Base-by-base conservation (phyloP, 345 rosid genomes). In the Dimocarpus longan region DNA sequence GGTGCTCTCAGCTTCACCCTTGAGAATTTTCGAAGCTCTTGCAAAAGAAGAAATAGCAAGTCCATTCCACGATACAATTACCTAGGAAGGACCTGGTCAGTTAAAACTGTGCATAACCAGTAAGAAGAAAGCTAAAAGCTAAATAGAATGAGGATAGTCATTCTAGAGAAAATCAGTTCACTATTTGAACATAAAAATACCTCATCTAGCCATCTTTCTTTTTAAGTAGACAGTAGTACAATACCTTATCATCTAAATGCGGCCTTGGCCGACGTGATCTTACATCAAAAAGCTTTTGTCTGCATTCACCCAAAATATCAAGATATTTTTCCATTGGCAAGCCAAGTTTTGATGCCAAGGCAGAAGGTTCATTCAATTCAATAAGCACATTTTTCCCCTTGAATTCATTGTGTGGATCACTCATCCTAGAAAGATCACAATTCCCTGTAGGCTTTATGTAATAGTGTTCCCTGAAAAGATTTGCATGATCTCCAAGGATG, bases 21-120 rank as follows among this genome's bases (percentile, higher is more conserved):
- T 82, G 32, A 95, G 94, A 79, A 95, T 88, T 85, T 88, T 88
- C 63, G 99, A 92, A 71, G 97, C 98, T 88, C 95, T 90, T 50
- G 97, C 96, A 62, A 95, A 91, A 73, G 97, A 77, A 60, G 99
- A 90, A 73, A 95, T 95, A 63, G 78, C 90, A 42, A 95, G 95
- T 77, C 99, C 99, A 54, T 95, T 95, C 99, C 99, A 95, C 0
- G 99, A 87, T 46, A 95, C 95, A 15, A 92, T 95, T 66, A 95
- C 93, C 98, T 95, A 84, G n/a, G 54, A 78, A 75, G 75, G 75
- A 79, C 37, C 66, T 76, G 52, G 39, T 74, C 46, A 15, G 57
- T 79, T 68, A 72, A 73, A 42, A 57, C 28, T 22, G 56, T 74
- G 64, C 46, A 64, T 40, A 43, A 74, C 59, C 26, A 18, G 56